phyloP scores from a whole-genome alignment of 345 rosid genomes.

The Aethionema arabicum region DNA sequence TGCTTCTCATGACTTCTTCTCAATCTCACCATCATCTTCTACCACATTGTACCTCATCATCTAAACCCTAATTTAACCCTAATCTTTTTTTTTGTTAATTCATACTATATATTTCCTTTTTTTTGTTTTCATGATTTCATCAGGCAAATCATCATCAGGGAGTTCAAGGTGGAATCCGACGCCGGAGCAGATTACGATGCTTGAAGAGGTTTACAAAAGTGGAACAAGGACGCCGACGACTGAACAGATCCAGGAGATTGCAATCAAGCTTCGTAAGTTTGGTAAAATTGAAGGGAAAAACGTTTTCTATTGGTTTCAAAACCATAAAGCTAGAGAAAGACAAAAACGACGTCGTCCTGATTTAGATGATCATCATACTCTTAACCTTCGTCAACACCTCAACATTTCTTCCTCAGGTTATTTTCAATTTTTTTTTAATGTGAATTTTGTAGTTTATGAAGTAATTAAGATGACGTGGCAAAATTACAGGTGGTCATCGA shows the following conservation, averaged over 20 bases:
- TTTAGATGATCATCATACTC: constrained; percentile 13
- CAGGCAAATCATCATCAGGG: constrained; percentile 4
- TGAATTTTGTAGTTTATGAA: too few relatives aligned
- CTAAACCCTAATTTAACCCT: too few relatives aligned
- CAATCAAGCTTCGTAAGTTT: constrained; percentile 56
- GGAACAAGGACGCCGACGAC: constrained; percentile 65
- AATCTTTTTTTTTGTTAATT: neutral
- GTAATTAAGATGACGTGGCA: neutral
- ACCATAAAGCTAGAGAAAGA: constrained; percentile 70
- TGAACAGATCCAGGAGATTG: constrained; percentile 64
- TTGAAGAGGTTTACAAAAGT: constrained; percentile 58
- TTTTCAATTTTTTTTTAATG: neutral
- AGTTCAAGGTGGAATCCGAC: constrained; percentile 79
- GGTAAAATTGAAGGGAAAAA: constrained; percentile 77
- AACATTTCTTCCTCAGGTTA: constrained; percentile 27
- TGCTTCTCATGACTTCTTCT: constrained; percentile 19
- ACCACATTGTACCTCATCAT: constrained; percentile 21
- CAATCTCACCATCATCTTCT: constrained; percentile 21
- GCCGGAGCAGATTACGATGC: constrained; percentile 57
- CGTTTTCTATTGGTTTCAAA: constrained; percentile 84
- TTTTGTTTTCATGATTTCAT: constrained; percentile 13
- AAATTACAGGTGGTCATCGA: constrained; percentile 35
- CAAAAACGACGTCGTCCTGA: constrained; percentile 57
- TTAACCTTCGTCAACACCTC: constrained; percentile 28
- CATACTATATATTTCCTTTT: neutral